Evolutionary conservation across 2,329 filamentous ascomycete species (phyloP).

Genomic region (Corinectria fuckeliana): DNA sequence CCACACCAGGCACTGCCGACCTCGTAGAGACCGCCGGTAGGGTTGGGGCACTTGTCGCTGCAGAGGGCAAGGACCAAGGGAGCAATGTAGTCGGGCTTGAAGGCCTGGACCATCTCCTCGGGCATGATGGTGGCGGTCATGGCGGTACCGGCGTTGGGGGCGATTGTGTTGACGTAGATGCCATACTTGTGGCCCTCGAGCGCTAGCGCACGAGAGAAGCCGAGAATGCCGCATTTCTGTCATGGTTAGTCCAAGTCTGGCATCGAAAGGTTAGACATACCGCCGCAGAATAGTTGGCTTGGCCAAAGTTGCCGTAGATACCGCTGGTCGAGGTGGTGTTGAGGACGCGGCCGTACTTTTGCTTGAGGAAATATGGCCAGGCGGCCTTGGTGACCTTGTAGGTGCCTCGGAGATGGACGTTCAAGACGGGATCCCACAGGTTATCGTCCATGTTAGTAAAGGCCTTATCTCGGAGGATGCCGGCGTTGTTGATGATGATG

Average conservation of each 20-base stretch:
- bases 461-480: constrained; percentile 96
- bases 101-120: constrained; percentile 96
- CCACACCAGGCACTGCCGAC: constrained; percentile 94
- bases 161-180: constrained; percentile 97
- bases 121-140: constrained; percentile 96
- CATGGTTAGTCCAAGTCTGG: constrained; percentile 23
- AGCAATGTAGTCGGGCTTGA: constrained; percentile 98
- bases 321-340: constrained; percentile 97
- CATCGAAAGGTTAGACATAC: constrained; percentile 55
- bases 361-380: constrained; percentile 97
- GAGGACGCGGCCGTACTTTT: constrained; percentile 96
- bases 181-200: constrained; percentile 96
- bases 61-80: constrained; percentile 85
- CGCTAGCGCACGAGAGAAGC: constrained; percentile 91
- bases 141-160: constrained; percentile 93
- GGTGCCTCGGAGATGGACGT: constrained; percentile 91
- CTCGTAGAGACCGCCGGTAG: constrained; percentile 90
- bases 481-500: constrained; percentile 96
- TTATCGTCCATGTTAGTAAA: constrained; percentile 97
- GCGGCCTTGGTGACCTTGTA: constrained; percentile 98
- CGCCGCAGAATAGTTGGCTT: constrained; percentile 94
- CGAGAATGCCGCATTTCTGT: constrained; percentile 89
- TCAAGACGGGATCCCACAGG: constrained; percentile 90
- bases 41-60: constrained; percentile 85
- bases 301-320: constrained; percentile 99